These are phyloP conservation scores for Fusarium pseudograminearum DNA, from an alignment of 2,329 filamentous ascomycete species.

Conservation along the genomic window DNA sequence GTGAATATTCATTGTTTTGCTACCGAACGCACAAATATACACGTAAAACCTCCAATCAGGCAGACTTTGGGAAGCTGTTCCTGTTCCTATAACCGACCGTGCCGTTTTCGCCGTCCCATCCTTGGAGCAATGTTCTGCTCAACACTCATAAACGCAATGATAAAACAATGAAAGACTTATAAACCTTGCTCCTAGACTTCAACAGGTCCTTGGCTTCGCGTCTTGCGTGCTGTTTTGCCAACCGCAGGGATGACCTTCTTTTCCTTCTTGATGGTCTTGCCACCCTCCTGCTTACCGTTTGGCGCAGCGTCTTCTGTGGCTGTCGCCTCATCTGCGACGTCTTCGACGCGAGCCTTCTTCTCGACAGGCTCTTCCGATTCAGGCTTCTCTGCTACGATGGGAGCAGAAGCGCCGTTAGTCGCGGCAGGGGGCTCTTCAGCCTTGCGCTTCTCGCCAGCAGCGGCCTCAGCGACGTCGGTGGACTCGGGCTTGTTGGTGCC, in stretches of 20 bases:
- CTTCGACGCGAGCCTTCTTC: constrained; percentile 58
- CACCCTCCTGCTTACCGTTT: constrained; percentile 47
- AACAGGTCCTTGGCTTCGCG: constrained; percentile 57
- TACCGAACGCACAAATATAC: constrained; percentile 39
- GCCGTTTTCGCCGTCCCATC: constrained; percentile 43
- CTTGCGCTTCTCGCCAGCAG: constrained; percentile 56
- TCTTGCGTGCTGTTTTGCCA: constrained; percentile 57
- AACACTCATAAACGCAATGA: constrained; percentile 19
- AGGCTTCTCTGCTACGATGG: constrained; percentile 36
- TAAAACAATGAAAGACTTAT: neutral
- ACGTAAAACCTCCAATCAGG: constrained; percentile 24
- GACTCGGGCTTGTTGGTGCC: constrained; percentile 32
- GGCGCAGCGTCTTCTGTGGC: constrained; percentile 32
- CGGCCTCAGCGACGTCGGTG: constrained; percentile 36
- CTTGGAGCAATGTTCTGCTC: constrained; percentile 17
- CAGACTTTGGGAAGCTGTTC: constrained; percentile 24
- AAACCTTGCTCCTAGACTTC: constrained; percentile 40
- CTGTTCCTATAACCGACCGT: constrained; percentile 24
- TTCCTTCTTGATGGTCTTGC: constrained; percentile 51
- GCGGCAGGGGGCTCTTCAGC: constrained; percentile 50
- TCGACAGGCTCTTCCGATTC: constrained; percentile 50
- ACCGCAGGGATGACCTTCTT: constrained; percentile 52
- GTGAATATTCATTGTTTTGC: constrained; percentile 25
- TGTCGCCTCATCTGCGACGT: constrained; percentile 43
- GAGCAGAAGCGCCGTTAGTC: constrained; percentile 32